A percentile compares a stretch with the other conserved stretches of the same genome.
Evolutionary conservation across 345 rosid species (phyloP).

Genomic region (Salix purpurea): DNA sequence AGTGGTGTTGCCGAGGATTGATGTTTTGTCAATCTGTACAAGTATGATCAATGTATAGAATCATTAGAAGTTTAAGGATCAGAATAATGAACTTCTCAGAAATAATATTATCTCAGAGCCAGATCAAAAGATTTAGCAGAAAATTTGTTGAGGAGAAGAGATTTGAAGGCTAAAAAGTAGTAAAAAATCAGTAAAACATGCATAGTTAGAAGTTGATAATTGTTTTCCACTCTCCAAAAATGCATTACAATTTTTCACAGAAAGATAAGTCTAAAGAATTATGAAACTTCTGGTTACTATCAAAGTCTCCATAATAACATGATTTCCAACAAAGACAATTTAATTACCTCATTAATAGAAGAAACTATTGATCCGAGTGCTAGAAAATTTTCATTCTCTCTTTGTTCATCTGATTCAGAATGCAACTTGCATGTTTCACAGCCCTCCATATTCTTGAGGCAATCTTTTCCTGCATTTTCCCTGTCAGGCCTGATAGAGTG

Average conservation of each 20-base stretch:
- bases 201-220: neutral
- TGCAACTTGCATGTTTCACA: constrained; percentile 11
- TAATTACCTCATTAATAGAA: constrained; percentile 53
- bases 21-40: constrained; percentile 37
- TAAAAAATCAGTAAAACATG: neutral
- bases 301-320: neutral
- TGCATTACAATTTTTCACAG: neutral
- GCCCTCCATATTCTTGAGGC: constrained; percentile 3
- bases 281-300: neutral
- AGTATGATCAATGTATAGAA: neutral
- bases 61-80: neutral
- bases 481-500: constrained; percentile 2
- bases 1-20: constrained; percentile 57
- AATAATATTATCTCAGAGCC: neutral
- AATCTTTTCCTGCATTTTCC: constrained; percentile 24
- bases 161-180: neutral
- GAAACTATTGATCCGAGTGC: constrained; percentile 59
- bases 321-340: neutral
- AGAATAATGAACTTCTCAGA: neutral
- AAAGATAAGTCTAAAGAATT: neutral
- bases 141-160: neutral
- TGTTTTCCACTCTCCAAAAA: neutral
- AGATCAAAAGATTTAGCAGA: neutral
- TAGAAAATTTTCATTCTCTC: constrained; percentile 50
- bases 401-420: constrained; percentile 27